Percentiles rank a stretch among this genome's conserved stretches.
phyloP scores from a whole-genome alignment of 441 rosid genomes.

The Brassica hybrid region DNA sequence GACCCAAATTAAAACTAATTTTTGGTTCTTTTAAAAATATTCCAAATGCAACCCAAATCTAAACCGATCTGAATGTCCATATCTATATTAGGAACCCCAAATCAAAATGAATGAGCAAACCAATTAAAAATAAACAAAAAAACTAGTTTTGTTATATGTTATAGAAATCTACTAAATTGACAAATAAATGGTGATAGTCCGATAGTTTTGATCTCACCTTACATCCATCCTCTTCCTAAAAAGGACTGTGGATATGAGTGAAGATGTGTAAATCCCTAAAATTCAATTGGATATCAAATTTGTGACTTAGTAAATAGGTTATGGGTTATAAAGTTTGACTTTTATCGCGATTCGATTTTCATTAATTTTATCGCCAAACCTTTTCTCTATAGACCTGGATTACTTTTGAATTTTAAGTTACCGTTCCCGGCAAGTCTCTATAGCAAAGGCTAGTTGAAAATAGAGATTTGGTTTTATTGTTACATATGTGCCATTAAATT shows the following conservation, averaged over 20 bases:
- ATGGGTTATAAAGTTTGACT: not conserved
- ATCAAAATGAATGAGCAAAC: not conserved
- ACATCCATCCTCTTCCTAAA: too few species aligned
- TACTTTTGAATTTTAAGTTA: not conserved
- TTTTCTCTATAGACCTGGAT: not conserved
- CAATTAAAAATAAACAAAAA: not conserved
- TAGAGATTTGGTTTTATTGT: not conserved
- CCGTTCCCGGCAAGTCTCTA: not conserved
- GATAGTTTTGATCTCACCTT: too few species aligned
- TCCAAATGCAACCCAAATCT: too few species aligned
- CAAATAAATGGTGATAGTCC: not conserved
- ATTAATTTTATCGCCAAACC: conserved; percentile 9
- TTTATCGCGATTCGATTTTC: not conserved
- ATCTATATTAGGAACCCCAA: not conserved
- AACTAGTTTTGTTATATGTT: not conserved
- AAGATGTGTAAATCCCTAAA: too few species aligned
- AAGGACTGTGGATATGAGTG: too few species aligned
- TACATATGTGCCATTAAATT: not conserved
- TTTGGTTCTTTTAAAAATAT: too few species aligned
- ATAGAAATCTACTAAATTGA: not conserved
- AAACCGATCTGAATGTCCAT: too few species aligned
- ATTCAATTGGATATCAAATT: not conserved
- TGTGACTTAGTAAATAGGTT: too few species aligned
- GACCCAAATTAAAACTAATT: too few species aligned
- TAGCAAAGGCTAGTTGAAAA: not conserved